These are phyloP conservation scores for Colletotrichum liriopes DNA, from an alignment of 2,329 filamentous ascomycete species.

Conservation along the genomic window DNA sequence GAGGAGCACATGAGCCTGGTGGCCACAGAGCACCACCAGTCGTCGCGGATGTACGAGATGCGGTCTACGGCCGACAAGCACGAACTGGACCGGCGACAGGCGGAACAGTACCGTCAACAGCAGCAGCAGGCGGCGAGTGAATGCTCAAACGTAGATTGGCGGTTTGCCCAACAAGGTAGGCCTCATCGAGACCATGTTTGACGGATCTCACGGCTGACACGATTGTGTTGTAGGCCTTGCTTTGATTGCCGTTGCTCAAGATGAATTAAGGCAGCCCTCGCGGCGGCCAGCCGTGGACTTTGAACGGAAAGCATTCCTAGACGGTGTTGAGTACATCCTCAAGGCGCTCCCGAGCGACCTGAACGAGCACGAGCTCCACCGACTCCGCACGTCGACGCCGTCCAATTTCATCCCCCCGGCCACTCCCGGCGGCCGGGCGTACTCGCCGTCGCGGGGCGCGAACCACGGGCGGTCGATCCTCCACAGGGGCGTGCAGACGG, in stretches of 20 bases:
- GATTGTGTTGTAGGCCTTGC: slow-evolving; percentile 26
- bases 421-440: slow-evolving; percentile 44
- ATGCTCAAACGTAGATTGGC: slow-evolving; percentile 53
- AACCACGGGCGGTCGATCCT: slow-evolving; percentile 61
- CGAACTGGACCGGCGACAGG: slow-evolving; percentile 17
- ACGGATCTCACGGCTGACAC: background rate
- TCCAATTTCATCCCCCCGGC: slow-evolving; percentile 44
- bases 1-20: slow-evolving; percentile 40
- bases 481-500: slow-evolving; percentile 70
- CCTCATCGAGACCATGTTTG: background rate
- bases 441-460: slow-evolving; percentile 46
- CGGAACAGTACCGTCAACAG: slow-evolving; percentile 33
- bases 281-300: slow-evolving; percentile 45
- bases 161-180: slow-evolving; percentile 53
- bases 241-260: slow-evolving; percentile 39
- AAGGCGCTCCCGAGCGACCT: slow-evolving; percentile 73
- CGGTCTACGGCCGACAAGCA: slow-evolving; percentile 22
- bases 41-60: slow-evolving; percentile 27
- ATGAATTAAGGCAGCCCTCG: slow-evolving; percentile 31
- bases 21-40: slow-evolving; percentile 36
- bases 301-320: slow-evolving; percentile 75
- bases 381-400: slow-evolving; percentile 68
- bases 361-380: slow-evolving; percentile 66
- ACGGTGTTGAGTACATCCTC: slow-evolving; percentile 76
- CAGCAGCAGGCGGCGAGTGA: slow-evolving; percentile 43